A percentile compares a stretch with the other conserved stretches of the same genome.
Evolutionary conservation across 495 filamentous ascomycete species (phyloP).

Genomic region (Amphirosellinia nigrospora): DNA sequence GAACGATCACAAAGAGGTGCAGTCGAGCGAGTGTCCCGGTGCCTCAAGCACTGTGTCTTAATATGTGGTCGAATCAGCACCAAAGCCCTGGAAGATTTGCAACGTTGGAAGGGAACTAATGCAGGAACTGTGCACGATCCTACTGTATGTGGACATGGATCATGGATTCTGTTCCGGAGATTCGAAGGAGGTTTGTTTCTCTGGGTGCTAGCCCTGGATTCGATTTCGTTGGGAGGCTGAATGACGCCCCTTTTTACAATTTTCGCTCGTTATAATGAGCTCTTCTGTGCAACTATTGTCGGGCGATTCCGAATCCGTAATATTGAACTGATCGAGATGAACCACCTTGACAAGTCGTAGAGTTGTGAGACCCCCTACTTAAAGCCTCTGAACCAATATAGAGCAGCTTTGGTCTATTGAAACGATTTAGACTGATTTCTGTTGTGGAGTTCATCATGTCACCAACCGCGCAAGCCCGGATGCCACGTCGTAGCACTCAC

Average conservation of each 20-base stretch:
- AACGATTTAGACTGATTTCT: neutral
- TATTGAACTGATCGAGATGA: neutral
- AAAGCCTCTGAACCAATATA: neutral
- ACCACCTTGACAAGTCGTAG: neutral
- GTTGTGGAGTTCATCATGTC: neutral
- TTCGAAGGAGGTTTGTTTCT: constrained; percentile 23
- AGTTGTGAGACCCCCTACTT: neutral
- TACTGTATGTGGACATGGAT: constrained; percentile 27
- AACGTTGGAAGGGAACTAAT: constrained; percentile 31
- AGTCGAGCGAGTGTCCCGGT: constrained; percentile 8
- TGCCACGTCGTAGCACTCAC: constrained; percentile 2
- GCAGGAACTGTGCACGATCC: constrained; percentile 36
- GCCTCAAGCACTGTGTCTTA: constrained; percentile 16
- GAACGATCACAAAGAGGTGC: neutral
- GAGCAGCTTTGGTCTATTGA: neutral
- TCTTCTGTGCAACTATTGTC: constrained; percentile 2
- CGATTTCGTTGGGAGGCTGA: constrained; percentile 9
- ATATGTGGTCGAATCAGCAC: constrained; percentile 25
- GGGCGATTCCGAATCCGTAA: neutral
- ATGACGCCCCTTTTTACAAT: constrained; percentile 19
- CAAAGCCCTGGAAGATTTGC: constrained; percentile 21
- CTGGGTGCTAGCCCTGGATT: constrained; percentile 17
- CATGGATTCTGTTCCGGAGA: constrained; percentile 30
- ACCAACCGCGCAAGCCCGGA: constrained; percentile 1
- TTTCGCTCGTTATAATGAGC: constrained; percentile 3